Conservation (phyloP, 768 basidiomycete genomes). For the Cystofilobasidium bisporidii region DNA sequence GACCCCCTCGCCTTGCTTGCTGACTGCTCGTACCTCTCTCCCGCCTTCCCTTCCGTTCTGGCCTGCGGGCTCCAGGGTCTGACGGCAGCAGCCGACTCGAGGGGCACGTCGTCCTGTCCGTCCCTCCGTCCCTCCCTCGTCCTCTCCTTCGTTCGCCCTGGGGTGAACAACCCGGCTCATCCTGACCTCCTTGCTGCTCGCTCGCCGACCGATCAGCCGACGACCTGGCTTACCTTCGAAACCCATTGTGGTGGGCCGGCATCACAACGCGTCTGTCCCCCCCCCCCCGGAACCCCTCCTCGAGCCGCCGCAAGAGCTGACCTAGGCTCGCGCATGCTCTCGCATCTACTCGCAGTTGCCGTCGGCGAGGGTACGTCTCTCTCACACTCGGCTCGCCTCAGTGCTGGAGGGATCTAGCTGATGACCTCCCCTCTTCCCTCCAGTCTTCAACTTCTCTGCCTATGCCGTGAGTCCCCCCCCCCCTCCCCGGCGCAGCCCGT, state of each 20-base stretch:
- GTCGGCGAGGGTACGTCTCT: slow-evolving; percentile 68
- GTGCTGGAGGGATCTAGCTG: no score
- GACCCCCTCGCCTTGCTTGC: no score
- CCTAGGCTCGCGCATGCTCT: no score
- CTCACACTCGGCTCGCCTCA: no score
- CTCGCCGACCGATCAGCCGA: slow-evolving; percentile 50
- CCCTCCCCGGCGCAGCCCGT: background rate
- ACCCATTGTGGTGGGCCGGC: slow-evolving; percentile 96
- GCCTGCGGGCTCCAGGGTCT: slow-evolving; percentile 21
- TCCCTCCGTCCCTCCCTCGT: background rate
- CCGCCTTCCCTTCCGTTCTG: no score
- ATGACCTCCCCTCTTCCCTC: no score
- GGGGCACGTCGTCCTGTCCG: slow-evolving; percentile 19
- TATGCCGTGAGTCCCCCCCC: slow-evolving; percentile 2
- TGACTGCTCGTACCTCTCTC: no score
- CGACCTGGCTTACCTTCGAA: slow-evolving; percentile 72
- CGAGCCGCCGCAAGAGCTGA: no score
- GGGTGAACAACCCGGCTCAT: background rate
- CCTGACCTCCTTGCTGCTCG: background rate
- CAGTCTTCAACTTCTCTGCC: slow-evolving; percentile 28
- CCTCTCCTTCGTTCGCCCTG: no score
- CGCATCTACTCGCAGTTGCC: slow-evolving; percentile 53
- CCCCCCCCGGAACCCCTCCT: no score
- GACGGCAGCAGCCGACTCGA: slow-evolving; percentile 16
- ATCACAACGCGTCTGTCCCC: slow-evolving; percentile 83